Conservation (phyloP, 2,329 filamentous ascomycete species). For the Colletotrichum horii region DNA sequence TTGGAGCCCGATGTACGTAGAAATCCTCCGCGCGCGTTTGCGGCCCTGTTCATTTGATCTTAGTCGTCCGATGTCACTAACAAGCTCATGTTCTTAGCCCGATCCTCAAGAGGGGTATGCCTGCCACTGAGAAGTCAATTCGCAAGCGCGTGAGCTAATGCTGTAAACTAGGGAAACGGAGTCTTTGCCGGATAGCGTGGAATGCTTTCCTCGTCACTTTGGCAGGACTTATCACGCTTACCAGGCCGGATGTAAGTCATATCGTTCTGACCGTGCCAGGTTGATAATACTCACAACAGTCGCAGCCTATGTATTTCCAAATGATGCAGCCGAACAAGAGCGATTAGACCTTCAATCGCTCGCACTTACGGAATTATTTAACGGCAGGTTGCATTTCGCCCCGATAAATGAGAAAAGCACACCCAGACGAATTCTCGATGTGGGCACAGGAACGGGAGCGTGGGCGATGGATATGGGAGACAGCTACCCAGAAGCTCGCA, state of each 20-base stretch:
- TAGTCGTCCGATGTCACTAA: slow-evolving; percentile 8
- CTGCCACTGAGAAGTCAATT: neutral
- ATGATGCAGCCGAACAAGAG: slow-evolving; percentile 47
- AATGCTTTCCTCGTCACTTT: slow-evolving; percentile 45
- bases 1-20: slow-evolving; percentile 20
- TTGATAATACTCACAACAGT: neutral
- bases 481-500: slow-evolving; percentile 60
- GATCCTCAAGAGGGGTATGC: slow-evolving; percentile 22
- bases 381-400: slow-evolving; percentile 46
- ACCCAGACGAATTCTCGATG: slow-evolving; percentile 43
- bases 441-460: slow-evolving; percentile 54
- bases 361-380: slow-evolving; percentile 41
- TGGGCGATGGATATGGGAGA: slow-evolving; percentile 74
- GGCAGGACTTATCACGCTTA: slow-evolving; percentile 55
- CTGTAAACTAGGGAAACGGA: slow-evolving; percentile 29
- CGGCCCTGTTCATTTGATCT: neutral
- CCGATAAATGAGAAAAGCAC: slow-evolving; percentile 40
- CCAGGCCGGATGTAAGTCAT: slow-evolving; percentile 47
- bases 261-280: no score
- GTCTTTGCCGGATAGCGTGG: slow-evolving; percentile 47
- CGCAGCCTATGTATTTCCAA: slow-evolving; percentile 51
- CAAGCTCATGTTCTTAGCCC: neutral
- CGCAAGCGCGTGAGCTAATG: neutral
- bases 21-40: neutral
- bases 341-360: slow-evolving; percentile 45